Evolutionary conservation across 441 rosid genomes (phyloP).

Genomic region (Populus tomentosa): DNA sequence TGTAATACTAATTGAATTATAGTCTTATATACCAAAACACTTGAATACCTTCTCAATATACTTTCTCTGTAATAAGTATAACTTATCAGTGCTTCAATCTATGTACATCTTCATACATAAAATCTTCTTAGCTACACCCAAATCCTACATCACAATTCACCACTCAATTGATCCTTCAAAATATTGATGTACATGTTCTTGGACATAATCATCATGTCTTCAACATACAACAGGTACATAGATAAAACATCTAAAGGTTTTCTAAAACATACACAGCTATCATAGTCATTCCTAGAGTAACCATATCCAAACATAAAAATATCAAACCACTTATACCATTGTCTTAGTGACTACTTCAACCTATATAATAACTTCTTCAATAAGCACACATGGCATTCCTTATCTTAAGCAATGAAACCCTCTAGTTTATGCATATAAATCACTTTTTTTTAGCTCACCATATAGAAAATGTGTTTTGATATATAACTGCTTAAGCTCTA

Average conservation of each 20-base stretch:
- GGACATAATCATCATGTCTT: not conserved
- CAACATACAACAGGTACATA: not conserved
- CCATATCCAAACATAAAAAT: not conserved
- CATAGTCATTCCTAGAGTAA: not conserved
- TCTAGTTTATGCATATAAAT: not conserved
- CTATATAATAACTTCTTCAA: not conserved
- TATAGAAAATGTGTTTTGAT: constrained; percentile 1
- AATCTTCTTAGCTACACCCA: not conserved
- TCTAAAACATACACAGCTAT: not conserved
- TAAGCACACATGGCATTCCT: not conserved
- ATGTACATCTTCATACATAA: not conserved
- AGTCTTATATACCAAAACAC: not conserved
- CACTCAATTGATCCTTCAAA: not conserved
- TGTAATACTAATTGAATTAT: not conserved
- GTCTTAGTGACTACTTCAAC: not conserved
- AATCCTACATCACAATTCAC: not conserved
- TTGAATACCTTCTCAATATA: constrained; percentile 1
- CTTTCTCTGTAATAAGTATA: not conserved
- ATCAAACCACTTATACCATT: constrained; percentile 6
- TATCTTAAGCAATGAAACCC: not conserved
- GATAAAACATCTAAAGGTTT: too few species aligned
- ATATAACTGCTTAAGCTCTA: not conserved
- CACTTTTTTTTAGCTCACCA: not conserved
- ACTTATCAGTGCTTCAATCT: too few species aligned
- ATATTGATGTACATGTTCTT: not conserved